A percentile compares a stretch with the other conserved stretches of the same genome.
Conservation (phyloP, 352 stramenopile genomes). For the Globisporangium rhizosaccharum region DNA sequence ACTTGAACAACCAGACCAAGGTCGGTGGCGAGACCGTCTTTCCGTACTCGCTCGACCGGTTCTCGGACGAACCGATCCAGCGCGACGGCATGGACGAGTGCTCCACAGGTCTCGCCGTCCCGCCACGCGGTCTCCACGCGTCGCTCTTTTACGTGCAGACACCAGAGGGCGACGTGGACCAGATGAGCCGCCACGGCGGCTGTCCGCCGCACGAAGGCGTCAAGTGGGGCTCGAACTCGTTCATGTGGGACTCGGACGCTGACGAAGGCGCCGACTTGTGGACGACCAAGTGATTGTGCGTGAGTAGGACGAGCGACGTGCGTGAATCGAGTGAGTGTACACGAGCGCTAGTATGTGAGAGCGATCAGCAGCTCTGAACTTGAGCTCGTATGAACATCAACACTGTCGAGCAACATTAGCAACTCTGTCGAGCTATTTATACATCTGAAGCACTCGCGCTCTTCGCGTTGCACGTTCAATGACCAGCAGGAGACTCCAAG, state of each 20-base stretch:
- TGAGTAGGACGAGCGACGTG: too few species aligned
- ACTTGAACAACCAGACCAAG: constrained; percentile 94
- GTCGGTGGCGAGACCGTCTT: constrained; percentile 97
- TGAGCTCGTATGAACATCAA: neutral
- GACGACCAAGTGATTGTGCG: constrained; percentile 55
- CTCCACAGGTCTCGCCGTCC: constrained; percentile 67
- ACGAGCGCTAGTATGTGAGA: too few species aligned
- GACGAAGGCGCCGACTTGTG: constrained; percentile 77
- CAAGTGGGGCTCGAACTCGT: constrained; percentile 84
- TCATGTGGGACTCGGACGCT: constrained; percentile 84
- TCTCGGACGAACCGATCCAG: constrained; percentile 61
- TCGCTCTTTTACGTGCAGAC: constrained; percentile 86
- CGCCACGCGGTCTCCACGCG: constrained; percentile 59
- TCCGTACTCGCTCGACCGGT: constrained; percentile 79
- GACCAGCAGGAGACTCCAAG: too few species aligned
- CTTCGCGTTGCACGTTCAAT: too few species aligned
- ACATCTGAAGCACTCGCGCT: too few species aligned
- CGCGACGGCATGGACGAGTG: constrained; percentile 80
- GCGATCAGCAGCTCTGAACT: too few species aligned
- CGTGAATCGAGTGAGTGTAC: too few species aligned
- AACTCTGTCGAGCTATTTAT: too few species aligned
- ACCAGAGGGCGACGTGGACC: constrained; percentile 61
- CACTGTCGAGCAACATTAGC: neutral
- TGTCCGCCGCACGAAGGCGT: constrained; percentile 82
- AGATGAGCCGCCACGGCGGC: constrained; percentile 75